phyloP scores from a whole-genome alignment of 2,329 filamentous ascomycete species.

The Cadophora sp. region DNA sequence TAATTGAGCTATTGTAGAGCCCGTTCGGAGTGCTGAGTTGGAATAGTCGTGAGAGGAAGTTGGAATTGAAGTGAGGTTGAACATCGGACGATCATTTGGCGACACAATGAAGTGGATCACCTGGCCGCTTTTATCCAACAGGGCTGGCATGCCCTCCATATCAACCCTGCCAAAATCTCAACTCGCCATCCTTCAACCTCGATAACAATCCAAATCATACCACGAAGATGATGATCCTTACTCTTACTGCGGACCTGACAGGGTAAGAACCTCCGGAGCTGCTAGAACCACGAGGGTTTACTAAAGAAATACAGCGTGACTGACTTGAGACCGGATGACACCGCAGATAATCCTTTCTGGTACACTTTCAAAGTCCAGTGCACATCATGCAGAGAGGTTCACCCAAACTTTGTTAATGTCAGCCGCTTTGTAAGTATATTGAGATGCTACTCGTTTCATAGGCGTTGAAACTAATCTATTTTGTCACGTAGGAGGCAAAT shows the following conservation, averaged over 20 bases:
- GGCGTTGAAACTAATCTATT: conserved; percentile 3
- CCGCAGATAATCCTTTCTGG: conserved; percentile 82
- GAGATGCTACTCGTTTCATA: neutral
- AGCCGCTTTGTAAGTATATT: conserved; percentile 75
- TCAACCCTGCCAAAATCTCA: conserved; percentile 23
- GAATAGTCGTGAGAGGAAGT: neutral
- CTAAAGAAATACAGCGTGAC: conserved; percentile 70
- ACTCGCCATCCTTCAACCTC: neutral
- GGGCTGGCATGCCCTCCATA: conserved; percentile 16
- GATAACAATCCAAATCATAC: conserved; percentile 17
- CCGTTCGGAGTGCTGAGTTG: conserved; percentile 17
- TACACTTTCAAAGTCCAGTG: conserved; percentile 99
- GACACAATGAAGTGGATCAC: neutral
- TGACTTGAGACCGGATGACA: conserved; percentile 85
- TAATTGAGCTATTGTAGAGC: conserved; percentile 10
- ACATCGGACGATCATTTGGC: conserved; percentile 22
- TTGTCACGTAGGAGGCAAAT: conserved; percentile 72
- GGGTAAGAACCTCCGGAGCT: conserved; percentile 58
- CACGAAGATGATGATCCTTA: conserved; percentile 65
- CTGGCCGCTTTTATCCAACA: conserved; percentile 18
- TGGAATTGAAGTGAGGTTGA: neutral
- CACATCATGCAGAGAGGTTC: conserved; percentile 92
- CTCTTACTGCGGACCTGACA: conserved; percentile 70
- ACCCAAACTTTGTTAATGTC: conserved; percentile 85
- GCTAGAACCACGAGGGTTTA: neutral